Conservation (phyloP, 257 asterid genomes). For the Agastache rugosa region DNA sequence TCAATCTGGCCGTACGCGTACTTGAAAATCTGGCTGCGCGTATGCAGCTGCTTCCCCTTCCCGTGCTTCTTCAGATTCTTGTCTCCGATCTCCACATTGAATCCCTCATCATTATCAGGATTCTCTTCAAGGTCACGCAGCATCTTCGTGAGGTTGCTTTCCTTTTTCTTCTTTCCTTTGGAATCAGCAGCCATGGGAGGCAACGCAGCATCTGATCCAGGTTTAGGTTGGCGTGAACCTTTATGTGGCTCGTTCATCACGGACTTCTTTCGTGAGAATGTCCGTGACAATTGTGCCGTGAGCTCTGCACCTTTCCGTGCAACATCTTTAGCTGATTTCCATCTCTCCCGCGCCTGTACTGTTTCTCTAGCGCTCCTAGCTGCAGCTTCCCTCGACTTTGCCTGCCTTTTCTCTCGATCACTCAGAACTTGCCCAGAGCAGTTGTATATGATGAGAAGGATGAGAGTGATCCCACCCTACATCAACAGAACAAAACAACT, state of each 20-base stretch:
- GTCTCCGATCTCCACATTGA: conserved; percentile 85
- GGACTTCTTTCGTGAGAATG: conserved; percentile 80
- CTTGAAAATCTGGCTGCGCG: conserved; percentile 94
- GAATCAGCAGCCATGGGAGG: conserved; percentile 60
- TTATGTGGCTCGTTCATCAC: conserved; percentile 48
- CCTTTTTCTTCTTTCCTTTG: conserved; percentile 65
- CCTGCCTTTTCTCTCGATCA: conserved; percentile 74
- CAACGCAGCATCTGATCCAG: conserved; percentile 74
- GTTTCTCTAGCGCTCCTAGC: conserved; percentile 91
- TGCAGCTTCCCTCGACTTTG: conserved; percentile 95
- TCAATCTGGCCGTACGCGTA: conserved; percentile 95
- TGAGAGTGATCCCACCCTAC: conserved; percentile 78
- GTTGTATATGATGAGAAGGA: conserved; percentile 89
- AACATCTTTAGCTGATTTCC: conserved; percentile 89
- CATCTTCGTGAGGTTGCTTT: conserved; percentile 84
- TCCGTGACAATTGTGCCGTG: conserved; percentile 65
- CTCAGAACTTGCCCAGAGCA: conserved; percentile 93
- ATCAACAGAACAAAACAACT: conserved; percentile 19
- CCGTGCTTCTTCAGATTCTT: conserved; percentile 72
- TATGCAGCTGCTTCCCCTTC: conserved; percentile 77
- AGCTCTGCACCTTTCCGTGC: conserved; percentile 79
- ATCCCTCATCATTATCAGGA: conserved; percentile 85
- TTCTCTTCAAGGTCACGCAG: conserved; percentile 86
- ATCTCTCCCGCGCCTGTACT: conserved; percentile 79
- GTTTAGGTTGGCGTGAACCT: conserved; percentile 60